These are phyloP conservation scores for Larix sibirica DNA, from an alignment of 83 land plant species.

Conservation along the genomic window DNA sequence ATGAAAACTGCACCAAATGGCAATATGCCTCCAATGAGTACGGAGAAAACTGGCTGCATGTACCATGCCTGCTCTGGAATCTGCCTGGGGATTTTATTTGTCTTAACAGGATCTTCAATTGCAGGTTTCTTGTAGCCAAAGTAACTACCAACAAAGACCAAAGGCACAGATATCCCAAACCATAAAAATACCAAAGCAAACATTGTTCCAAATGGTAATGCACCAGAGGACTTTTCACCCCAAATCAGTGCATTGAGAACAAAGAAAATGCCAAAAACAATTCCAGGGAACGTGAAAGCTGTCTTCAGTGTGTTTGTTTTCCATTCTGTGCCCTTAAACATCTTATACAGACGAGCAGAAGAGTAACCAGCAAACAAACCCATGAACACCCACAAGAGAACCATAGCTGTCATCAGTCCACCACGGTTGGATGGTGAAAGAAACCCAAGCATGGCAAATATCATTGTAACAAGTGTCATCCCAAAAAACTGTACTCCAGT, in stretches of 20 bases:
- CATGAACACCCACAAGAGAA: conserved; percentile 92
- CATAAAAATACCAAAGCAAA: conserved; percentile 68
- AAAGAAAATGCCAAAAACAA: conserved; percentile 69
- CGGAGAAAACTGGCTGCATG: conserved; percentile 74
- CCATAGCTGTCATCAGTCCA: conserved; percentile 92
- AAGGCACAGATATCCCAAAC: conserved; percentile 85
- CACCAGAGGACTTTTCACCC: conserved; percentile 90
- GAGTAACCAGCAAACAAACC: conserved; percentile 88
- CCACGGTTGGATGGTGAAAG: conserved; percentile 90
- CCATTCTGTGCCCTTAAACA: conserved; percentile 90
- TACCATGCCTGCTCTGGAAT: conserved; percentile 87
- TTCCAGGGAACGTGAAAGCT: conserved; percentile 81
- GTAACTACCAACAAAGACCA: conserved; percentile 84
- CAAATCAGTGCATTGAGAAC: conserved; percentile 81
- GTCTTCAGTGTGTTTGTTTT: conserved; percentile 81
- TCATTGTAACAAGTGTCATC: conserved; percentile 91
- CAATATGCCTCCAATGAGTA: conserved; percentile 75
- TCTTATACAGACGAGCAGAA: conserved; percentile 79
- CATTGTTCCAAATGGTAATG: conserved; percentile 80
- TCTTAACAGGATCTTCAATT: conserved; percentile 81
- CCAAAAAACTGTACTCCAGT: conserved; percentile 86
- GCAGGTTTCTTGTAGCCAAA: conserved; percentile 76
- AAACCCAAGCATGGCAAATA: conserved; percentile 84
- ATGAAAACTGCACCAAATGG: conserved; percentile 87
- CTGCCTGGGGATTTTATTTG: conserved; percentile 79